Evolutionary conservation across 257 asterid genomes (phyloP), one percentile per base, ranked within the genome.

Genomic region (Solanum sejunctum): DNA sequence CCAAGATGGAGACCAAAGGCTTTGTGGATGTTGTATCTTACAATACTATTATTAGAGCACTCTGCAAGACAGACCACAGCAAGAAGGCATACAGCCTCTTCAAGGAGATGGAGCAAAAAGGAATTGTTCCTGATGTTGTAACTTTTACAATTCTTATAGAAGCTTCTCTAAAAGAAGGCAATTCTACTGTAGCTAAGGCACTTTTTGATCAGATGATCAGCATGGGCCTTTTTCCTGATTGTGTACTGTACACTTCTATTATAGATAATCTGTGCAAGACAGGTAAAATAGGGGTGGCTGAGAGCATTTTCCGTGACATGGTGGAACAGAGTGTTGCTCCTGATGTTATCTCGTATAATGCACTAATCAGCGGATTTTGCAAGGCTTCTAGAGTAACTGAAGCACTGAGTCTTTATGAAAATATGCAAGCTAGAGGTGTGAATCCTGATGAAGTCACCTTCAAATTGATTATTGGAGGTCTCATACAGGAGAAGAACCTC

Each of bases 401-500:
- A 87, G 99, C 98, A 85, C 83, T 93, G 92, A 66, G 21, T 84
- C 88, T 96, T 12, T 93, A 89, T 56, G 92, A 94, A 84, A 94
- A 93, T 82, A 92, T 96, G 98, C 93, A 92, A 88, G 84, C 82
- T 86, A 88, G 86, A 87, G 93, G 94, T 82, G 86, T 93, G 41
- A 70, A 70, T 84, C 99, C 98, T 3, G 98, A 95, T 90, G 97
- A 89, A 86, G 89, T 95, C 85, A 96, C 98, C 77, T 95, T 92
- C 86, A 93, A 90, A 84, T 71, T 95, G 88, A 92, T 95, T 66
- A 90, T 96, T 82, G 86, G 91, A 86, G 98, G 98, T 86, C 94
- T 95, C 78, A 84, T 96, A 87, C 92, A 86, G 86, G 98, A 93
- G 88, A 93, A 89, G 61, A 92, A 91, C 84, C 84, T 91, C 84